A percentile compares a stretch with the other conserved stretches of the same genome.
phyloP scores from a whole-genome alignment of 1,139 yeast species.

The Scheffersomyces lignicola region DNA sequence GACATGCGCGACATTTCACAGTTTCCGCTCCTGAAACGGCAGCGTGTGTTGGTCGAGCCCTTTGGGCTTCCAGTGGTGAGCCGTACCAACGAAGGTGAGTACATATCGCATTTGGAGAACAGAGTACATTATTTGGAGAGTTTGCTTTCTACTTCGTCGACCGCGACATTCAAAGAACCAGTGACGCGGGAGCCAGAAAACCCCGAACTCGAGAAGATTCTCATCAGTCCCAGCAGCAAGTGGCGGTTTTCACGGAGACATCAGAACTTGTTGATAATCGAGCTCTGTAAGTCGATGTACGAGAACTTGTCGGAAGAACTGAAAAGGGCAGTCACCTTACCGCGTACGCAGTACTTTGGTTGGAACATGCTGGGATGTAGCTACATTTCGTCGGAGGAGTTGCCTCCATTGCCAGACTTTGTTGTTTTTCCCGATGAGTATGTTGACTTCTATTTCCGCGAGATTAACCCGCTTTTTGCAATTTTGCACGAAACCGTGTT shows the following conservation, averaged over 20 bases:
- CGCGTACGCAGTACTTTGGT: constrained; percentile 61
- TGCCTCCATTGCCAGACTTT: constrained; percentile 37
- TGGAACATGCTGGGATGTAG: constrained; percentile 67
- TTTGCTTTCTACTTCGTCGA: constrained; percentile 22
- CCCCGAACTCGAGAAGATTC: constrained; percentile 18
- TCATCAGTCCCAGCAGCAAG: constrained; percentile 33
- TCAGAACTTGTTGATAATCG: constrained; percentile 48
- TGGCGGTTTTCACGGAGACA: constrained; percentile 54
- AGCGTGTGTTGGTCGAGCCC: constrained; percentile 13
- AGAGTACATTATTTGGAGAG: constrained; percentile 42
- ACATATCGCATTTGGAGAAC: constrained; percentile 38
- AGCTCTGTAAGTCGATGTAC: constrained; percentile 43
- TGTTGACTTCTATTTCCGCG: constrained; percentile 46
- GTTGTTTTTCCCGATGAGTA: constrained; percentile 14
- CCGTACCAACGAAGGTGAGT: constrained; percentile 16
- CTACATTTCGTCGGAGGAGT: constrained; percentile 41
- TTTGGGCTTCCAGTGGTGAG: constrained; percentile 22
- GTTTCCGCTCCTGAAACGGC: constrained; percentile 10
- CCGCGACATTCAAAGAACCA: constrained; percentile 16
- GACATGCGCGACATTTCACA: constrained; percentile 1
- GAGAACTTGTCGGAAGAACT: constrained; percentile 38
- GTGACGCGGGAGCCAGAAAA: constrained; percentile 17
- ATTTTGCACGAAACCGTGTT: constrained; percentile 58
- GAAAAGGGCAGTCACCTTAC: constrained; percentile 41
- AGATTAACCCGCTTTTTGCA: constrained; percentile 56